Conservation (phyloP, 805 yeast species). For the Wickerhamiella allomyrinae region DNA sequence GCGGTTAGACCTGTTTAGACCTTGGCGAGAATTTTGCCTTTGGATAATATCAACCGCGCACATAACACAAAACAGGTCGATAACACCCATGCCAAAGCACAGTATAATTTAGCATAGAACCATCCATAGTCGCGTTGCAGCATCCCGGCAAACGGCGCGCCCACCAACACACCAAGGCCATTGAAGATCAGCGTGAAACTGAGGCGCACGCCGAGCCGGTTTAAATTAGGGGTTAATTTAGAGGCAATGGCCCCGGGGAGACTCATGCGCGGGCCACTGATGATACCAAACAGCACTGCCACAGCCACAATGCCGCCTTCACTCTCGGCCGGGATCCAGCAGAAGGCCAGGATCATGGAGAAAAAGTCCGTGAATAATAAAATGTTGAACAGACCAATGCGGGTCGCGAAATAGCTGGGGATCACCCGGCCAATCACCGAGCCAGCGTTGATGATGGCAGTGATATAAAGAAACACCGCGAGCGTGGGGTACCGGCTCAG, state of each 20-base stretch:
- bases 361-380: slow-evolving; percentile 3
- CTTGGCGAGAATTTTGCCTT: slow-evolving; percentile 1
- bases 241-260: slow-evolving; percentile 21
- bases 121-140: slow-evolving; percentile 8
- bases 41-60: neutral
- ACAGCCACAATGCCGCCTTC: slow-evolving; percentile 19
- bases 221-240: slow-evolving; percentile 15
- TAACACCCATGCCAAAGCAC: slow-evolving; percentile 2
- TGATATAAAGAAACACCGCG: slow-evolving; percentile 18
- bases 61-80: neutral
- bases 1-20: neutral
- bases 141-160: slow-evolving; percentile 20
- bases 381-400: slow-evolving; percentile 3
- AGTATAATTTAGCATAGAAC: slow-evolving; percentile 8
- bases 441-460: slow-evolving; percentile 25
- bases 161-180: slow-evolving; percentile 30
- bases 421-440: slow-evolving; percentile 37
- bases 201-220: slow-evolving; percentile 31
- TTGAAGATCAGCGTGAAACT: slow-evolving; percentile 44
- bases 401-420: slow-evolving; percentile 36
- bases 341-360: slow-evolving; percentile 21
- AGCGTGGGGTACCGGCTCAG: slow-evolving; percentile 13
- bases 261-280: slow-evolving; percentile 20
- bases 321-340: slow-evolving; percentile 23
- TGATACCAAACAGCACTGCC: slow-evolving; percentile 21